Evolutionary conservation across 2,329 filamentous ascomycete genomes (phyloP), one percentile per base, ranked within the genome.

Genomic region (Akanthomyces lecanii): DNA sequence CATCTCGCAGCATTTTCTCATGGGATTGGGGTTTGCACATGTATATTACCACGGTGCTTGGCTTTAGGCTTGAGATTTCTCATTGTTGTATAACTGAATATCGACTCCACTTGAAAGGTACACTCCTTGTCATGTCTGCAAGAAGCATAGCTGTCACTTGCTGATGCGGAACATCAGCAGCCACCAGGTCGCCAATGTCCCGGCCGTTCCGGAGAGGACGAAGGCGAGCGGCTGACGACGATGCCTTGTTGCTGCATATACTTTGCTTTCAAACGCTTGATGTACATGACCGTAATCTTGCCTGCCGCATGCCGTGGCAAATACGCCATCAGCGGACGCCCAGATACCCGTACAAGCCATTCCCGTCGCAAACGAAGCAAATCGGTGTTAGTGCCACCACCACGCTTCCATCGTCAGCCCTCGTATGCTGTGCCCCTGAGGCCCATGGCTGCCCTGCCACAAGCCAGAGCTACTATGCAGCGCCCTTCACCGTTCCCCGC

Each of bases 41-140:
- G 60, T 62, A 62, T 50, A 55, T 62, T 62, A 54, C 51, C 60
- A 62, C 60, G 42, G 60, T 62, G 42, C 51, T 51, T 54, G 30
- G 40, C 38, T 50, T 40, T 50, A 55, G 51, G 52, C 60, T 56
- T 62, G 60, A 62, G 60, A 62, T 55, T 62, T 62, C 30, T 52
- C 36, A 51, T 23, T 54, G 51, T 40, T 62, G 60, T 55, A 50
- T 48, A 55, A 62, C 60, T 56, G 42, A 54, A 62, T 56, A 62
- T 56, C 42, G 52, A 56, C 60, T 62, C 60, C 60, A 62, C 60
- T 62, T 56, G 60, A 62, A 55, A 50, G n/a, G 33, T 38, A 16
- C 28, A 25, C 33, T 21, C 14, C 44, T 45, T 56, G 33, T 52
- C 16, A 3, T 11, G 5, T 21, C 5, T 21, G n/a, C 6, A 12